Evolutionary conservation across 441 rosid genomes (phyloP), one percentile per base, ranked within the genome.

Genomic region (Adansonia gregorii): DNA sequence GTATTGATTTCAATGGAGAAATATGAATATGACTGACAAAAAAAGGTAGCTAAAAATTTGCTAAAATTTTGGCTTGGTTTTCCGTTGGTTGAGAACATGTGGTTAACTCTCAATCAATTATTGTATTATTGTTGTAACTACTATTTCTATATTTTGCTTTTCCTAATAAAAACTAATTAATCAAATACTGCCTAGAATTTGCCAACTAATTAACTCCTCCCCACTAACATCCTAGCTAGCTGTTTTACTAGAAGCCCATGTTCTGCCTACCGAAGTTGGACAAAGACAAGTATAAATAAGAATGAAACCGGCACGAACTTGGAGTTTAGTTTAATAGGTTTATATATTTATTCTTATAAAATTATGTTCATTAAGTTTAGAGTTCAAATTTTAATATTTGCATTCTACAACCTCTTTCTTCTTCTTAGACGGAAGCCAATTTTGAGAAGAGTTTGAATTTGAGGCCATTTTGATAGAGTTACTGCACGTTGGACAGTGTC

Each of bases 61-160:
- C 76, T 73, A 59, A 58, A 73, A 73, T 59, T 0, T 20, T 60
- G 76, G 1, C 14, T 60, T 59, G 67, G 67, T 73, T 56, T 73
- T 19, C 31, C n/a, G 35, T 41, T 20, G 22, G 55, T 67, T 67
- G 31, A n/a, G 55, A 20, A 56, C 14, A 9, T 41, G 66, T 73
- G 76, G 65, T 72, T 72, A 2, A 41, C 70, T 66, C 14, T 12
- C 48, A 3, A 66, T 66, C 70, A n/a, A 41, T 0, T 35, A 35
- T 14, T 14, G 31, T 27, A 15, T 4, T 67, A 27, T 27, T 27
- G 35, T 66, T 41, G 52, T 19, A 67, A 45, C 54, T 35, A 45
- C 9, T 67, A 0, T 67, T 67, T 43, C 72, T 67, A 67, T 4
- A 45, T 67, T 67, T 67, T 67, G 52, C 71, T 15, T 63, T 63